Conservation (phyloP, 2,329 filamentous ascomycete species). For the Pseudogymnoascus sp. region DNA sequence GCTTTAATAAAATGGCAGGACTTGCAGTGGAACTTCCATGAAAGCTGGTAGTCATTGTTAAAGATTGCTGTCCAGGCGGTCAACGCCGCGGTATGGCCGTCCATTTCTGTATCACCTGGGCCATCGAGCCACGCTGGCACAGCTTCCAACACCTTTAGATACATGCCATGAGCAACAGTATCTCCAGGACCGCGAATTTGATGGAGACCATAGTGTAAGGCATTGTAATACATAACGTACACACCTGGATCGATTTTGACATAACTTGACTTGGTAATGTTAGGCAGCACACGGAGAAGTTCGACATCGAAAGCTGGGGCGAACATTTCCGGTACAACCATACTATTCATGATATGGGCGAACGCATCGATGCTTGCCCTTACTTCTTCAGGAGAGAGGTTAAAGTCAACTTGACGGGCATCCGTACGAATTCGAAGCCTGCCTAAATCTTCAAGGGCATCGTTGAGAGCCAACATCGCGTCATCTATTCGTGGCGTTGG, state of each 20-base stretch:
- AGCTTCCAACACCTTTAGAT: not conserved
- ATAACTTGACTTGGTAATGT: not conserved
- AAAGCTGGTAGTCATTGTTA: not conserved
- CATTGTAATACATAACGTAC: constrained; percentile 8
- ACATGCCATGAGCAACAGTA: not conserved
- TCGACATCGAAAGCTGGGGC: not conserved
- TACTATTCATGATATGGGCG: not conserved
- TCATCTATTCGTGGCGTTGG: constrained; percentile 5
- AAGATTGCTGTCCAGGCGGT: constrained; percentile 2
- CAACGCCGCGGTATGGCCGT: not conserved
- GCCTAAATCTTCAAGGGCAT: constrained; percentile 3
- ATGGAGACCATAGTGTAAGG: constrained; percentile 1
- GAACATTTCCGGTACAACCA: not conserved
- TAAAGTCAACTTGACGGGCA: not conserved
- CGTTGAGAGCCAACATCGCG: not conserved
- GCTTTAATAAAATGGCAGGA: not conserved
- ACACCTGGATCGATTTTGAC: not conserved
- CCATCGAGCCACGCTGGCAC: not conserved
- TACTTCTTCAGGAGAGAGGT: not conserved
- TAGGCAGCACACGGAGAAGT: not conserved
- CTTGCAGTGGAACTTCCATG: constrained; percentile 8
- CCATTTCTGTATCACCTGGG: not conserved
- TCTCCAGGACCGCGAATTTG: not conserved
- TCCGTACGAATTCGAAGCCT: not conserved
- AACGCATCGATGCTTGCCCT: not conserved